A percentile compares a stretch with the other conserved stretches of the same genome.
phyloP scores from a whole-genome alignment of 352 stramenopile species.

The Phytophthora aleatoria region DNA sequence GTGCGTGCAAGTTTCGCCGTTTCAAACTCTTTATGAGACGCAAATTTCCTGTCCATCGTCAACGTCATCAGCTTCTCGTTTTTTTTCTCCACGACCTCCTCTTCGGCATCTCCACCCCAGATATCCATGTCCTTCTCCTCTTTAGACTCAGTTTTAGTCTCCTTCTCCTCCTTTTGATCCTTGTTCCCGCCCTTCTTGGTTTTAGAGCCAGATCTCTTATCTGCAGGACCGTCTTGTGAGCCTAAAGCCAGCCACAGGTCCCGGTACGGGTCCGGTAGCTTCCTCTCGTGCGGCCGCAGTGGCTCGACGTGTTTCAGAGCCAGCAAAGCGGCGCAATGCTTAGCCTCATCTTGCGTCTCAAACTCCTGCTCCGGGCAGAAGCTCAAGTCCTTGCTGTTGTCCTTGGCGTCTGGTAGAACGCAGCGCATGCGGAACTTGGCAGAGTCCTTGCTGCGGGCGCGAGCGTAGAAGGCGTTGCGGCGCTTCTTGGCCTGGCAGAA shows the following conservation, averaged over 20 bases:
- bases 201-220: conserved; percentile 1
- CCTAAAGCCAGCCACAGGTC: conserved; percentile 89
- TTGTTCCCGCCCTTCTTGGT: conserved; percentile 9
- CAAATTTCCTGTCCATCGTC: conserved; percentile 78
- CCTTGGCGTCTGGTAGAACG: conserved; percentile 94
- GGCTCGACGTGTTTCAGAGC: conserved; percentile 95
- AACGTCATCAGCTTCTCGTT: conserved; percentile 40
- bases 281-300: conserved; percentile 93
- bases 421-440: conserved; percentile 59
- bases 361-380: conserved; percentile 91
- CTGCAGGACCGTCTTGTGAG: conserved; percentile 3
- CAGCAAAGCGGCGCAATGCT: conserved; percentile 93
- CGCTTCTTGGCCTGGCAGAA: conserved; percentile 94
- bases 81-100: conserved; percentile 15
- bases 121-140: conserved; percentile 43
- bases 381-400: conserved; percentile 92
- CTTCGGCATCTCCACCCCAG: conserved; percentile 24
- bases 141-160: conserved; percentile 15
- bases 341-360: conserved; percentile 86
- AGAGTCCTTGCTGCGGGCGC: conserved; percentile 44
- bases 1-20: conserved; percentile 52
- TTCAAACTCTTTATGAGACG: conserved; percentile 74
- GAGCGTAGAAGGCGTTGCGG: conserved; percentile 69
- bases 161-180: conserved; percentile 10
- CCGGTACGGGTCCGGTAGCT: conserved; percentile 96